These are phyloP conservation scores for Alternaria novae-zelandiae DNA, from an alignment of 2,329 filamentous ascomycete species.

Conservation along the genomic window DNA sequence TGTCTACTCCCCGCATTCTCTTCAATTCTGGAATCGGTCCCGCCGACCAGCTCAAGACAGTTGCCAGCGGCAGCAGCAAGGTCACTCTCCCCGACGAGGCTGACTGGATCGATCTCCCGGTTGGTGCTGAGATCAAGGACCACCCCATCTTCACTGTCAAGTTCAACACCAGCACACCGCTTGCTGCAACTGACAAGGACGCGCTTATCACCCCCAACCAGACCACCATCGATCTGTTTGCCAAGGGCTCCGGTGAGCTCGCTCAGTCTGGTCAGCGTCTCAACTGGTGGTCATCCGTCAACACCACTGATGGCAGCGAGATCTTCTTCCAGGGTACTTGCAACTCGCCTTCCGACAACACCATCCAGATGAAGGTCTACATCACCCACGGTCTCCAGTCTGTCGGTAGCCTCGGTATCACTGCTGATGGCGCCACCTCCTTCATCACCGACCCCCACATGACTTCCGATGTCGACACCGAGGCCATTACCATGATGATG, in stretches of 20 bases:
- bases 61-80: slow-evolving; percentile 50
- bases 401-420: slow-evolving; percentile 60
- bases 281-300: slow-evolving; percentile 56
- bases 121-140: slow-evolving; percentile 53
- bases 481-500: slow-evolving; percentile 53
- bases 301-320: slow-evolving; percentile 50
- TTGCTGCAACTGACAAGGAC: slow-evolving; percentile 28
- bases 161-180: slow-evolving; percentile 34
- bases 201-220: slow-evolving; percentile 37
- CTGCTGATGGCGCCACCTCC: slow-evolving; percentile 46
- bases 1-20: slow-evolving; percentile 71
- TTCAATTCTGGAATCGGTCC: slow-evolving; percentile 73
- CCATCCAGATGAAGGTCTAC: slow-evolving; percentile 55
- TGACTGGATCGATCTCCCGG: slow-evolving; percentile 59
- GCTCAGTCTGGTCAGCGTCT: slow-evolving; percentile 57
- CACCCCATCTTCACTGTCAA: slow-evolving; percentile 46
- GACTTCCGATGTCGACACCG: slow-evolving; percentile 53
- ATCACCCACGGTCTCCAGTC: slow-evolving; percentile 69
- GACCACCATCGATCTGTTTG: slow-evolving; percentile 40
- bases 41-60: slow-evolving; percentile 53
- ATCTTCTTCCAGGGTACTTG: slow-evolving; percentile 55
- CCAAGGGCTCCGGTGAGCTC: slow-evolving; percentile 50
- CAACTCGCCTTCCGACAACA: slow-evolving; percentile 47
- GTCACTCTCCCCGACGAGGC: slow-evolving; percentile 50
- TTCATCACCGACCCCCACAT: slow-evolving; percentile 60